phyloP scores from a whole-genome alignment of 2,329 filamentous ascomycete species.

The Bipolaris sorokiniana region DNA sequence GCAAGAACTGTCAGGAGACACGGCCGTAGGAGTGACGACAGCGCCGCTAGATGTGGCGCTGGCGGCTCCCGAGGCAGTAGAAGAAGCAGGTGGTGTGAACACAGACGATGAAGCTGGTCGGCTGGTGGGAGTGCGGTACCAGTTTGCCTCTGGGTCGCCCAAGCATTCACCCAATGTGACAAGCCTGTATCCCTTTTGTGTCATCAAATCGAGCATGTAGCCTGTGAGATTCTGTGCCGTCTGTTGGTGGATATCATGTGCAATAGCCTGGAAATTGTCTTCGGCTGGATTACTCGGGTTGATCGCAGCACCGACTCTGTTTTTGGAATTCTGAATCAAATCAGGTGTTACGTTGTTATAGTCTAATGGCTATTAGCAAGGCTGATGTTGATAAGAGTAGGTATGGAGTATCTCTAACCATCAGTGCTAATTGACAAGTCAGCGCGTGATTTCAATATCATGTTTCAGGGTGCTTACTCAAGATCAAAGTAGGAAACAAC shows the following conservation, averaged over 20 bases:
- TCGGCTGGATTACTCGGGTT: constrained; percentile 26
- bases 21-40: constrained; percentile 8
- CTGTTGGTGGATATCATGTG: constrained; percentile 55
- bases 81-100: constrained; percentile 15
- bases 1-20: constrained; percentile 25
- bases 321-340: constrained; percentile 44
- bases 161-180: constrained; percentile 57
- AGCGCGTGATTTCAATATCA: neutral
- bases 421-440: constrained; percentile 48
- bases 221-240: constrained; percentile 52
- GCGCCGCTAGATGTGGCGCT: constrained; percentile 13
- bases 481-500: constrained; percentile 67
- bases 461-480: constrained; percentile 43
- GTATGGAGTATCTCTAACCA: constrained; percentile 1
- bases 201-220: constrained; percentile 50
- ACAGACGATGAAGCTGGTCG: constrained; percentile 19
- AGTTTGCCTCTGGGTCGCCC: constrained; percentile 52
- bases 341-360: constrained; percentile 42
- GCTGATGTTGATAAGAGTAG: constrained; percentile 39
- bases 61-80: constrained; percentile 20
- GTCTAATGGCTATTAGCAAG: constrained; percentile 20
- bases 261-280: constrained; percentile 59
- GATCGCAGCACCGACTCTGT: constrained; percentile 52
- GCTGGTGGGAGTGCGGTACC: constrained; percentile 50
- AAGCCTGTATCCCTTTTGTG: constrained; percentile 48